Percentiles rank a stretch among this genome's conserved stretches.
Evolutionary conservation across 345 rosid genomes (phyloP).

Genomic region (Brassica napus): DNA sequence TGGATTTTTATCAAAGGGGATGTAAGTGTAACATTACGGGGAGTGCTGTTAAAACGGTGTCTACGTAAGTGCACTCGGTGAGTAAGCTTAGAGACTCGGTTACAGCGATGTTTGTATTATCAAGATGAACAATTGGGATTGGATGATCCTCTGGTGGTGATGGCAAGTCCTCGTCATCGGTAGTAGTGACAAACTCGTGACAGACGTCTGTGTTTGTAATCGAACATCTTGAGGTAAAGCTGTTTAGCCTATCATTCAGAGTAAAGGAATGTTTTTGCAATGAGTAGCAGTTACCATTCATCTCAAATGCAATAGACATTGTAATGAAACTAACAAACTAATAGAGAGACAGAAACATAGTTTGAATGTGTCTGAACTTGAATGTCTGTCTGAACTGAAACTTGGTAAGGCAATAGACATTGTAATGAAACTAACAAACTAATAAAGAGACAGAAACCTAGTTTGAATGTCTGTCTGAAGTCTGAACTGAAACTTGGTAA

Average conservation of each 20-base stretch:
- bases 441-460: neutral
- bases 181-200: slow-evolving; percentile 47
- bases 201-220: slow-evolving; percentile 60
- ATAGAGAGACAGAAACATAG: neutral
- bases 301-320: neutral
- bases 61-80: slow-evolving; percentile 59
- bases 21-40: slow-evolving; percentile 53
- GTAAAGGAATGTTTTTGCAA: neutral
- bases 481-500: neutral
- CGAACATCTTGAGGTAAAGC: slow-evolving; percentile 59
- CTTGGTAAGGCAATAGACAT: neutral
- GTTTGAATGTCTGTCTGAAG: neutral
- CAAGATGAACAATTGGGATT: slow-evolving; percentile 68
- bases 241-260: slow-evolving; percentile 45
- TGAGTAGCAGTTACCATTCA: neutral
- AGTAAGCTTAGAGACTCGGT: slow-evolving; percentile 64
- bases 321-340: neutral
- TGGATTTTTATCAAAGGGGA: neutral
- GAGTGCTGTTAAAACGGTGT: slow-evolving; percentile 67
- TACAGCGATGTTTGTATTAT: slow-evolving; percentile 53
- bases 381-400: neutral
- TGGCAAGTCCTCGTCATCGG: slow-evolving; percentile 53
- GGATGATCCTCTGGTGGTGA: slow-evolving; percentile 45
- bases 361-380: neutral
- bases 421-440: neutral